Evolutionary conservation across 805 yeast genomes (phyloP).

Genomic region (Priceomyces medius): DNA sequence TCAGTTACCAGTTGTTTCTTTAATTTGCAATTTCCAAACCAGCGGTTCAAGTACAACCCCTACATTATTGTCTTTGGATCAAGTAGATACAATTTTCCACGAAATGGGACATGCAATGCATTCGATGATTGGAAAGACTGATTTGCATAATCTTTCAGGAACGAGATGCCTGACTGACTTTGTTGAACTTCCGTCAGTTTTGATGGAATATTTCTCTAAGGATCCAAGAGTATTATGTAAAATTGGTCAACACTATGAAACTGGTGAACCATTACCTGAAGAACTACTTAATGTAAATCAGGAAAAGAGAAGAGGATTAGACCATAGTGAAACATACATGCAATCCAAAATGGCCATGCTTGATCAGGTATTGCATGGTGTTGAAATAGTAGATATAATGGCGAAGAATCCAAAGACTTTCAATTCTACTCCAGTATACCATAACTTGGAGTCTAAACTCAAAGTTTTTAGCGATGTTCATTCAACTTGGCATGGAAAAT

Average conservation of each 20-base stretch:
- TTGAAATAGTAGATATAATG: constrained; percentile 25
- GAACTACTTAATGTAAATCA: constrained; percentile 52
- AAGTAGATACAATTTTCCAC: constrained; percentile 92
- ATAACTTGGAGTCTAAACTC: constrained; percentile 57
- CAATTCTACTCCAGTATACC: constrained; percentile 63
- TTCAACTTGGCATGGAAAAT: constrained; percentile 90
- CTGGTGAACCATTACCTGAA: constrained; percentile 59
- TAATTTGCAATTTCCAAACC: constrained; percentile 76
- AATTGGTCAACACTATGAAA: constrained; percentile 70
- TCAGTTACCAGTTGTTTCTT: constrained; percentile 87
- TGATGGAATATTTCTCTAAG: constrained; percentile 90
- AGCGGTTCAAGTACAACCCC: constrained; percentile 31
- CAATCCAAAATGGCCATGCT: constrained; percentile 88
- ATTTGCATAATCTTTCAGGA: constrained; percentile 88
- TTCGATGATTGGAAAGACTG: constrained; percentile 91
- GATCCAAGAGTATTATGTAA: constrained; percentile 71
- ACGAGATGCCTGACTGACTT: constrained; percentile 95
- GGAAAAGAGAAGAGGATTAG: constrained; percentile 50
- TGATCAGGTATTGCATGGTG: constrained; percentile 74
- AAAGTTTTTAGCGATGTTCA: constrained; percentile 64
- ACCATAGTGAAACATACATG: constrained; percentile 73
- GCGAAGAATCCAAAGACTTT: constrained; percentile 26
- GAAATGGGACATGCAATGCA: constrained; percentile 99
- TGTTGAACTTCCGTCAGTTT: constrained; percentile 93
- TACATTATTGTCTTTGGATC: constrained; percentile 66